Conservation (phyloP, 129 eudicot genomes). For the Flaveria sonorensis region DNA sequence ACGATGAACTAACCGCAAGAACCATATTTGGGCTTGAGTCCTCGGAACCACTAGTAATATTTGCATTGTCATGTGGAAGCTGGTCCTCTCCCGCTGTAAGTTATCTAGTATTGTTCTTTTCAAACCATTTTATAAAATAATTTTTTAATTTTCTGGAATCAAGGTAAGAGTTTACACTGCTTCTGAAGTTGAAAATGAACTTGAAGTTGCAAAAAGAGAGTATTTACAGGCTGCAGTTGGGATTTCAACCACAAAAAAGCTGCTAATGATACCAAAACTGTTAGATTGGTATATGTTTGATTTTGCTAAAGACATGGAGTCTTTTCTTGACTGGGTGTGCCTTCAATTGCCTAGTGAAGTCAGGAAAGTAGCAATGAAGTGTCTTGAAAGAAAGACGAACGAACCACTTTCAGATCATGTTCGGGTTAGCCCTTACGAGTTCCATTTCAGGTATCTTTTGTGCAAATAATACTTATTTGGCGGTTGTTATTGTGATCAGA, state of each 20-base stretch:
- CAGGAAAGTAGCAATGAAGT: slow-evolving; percentile 69
- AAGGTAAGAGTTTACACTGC: slow-evolving; percentile 85
- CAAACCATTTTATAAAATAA: neutral
- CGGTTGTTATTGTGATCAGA: neutral
- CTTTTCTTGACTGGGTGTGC: slow-evolving; percentile 80
- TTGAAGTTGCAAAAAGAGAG: slow-evolving; percentile 73
- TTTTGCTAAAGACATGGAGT: slow-evolving; percentile 76
- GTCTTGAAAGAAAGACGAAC: slow-evolving; percentile 52
- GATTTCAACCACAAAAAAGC: slow-evolving; percentile 53
- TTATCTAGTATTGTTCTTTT: slow-evolving; percentile 15
- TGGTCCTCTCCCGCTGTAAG: slow-evolving; percentile 98
- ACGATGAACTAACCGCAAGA: slow-evolving; percentile 59
- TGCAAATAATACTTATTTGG: slow-evolving; percentile 39
- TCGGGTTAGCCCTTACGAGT: slow-evolving; percentile 65
- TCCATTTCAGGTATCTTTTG: slow-evolving; percentile 78
- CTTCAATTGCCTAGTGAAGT: slow-evolving; percentile 75
- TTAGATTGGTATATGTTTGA: slow-evolving; percentile 89
- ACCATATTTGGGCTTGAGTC: slow-evolving; percentile 68
- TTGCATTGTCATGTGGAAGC: slow-evolving; percentile 93
- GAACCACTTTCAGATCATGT: slow-evolving; percentile 47
- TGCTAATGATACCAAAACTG: slow-evolving; percentile 61
- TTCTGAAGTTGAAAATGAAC: slow-evolving; percentile 62
- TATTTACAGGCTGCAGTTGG: slow-evolving; percentile 80
- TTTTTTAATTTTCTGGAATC: slow-evolving; percentile 19
- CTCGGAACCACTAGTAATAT: slow-evolving; percentile 80